Conservation (phyloP, 371 early-diverging fungal genomes). For the Apophysomyces variabilis region DNA sequence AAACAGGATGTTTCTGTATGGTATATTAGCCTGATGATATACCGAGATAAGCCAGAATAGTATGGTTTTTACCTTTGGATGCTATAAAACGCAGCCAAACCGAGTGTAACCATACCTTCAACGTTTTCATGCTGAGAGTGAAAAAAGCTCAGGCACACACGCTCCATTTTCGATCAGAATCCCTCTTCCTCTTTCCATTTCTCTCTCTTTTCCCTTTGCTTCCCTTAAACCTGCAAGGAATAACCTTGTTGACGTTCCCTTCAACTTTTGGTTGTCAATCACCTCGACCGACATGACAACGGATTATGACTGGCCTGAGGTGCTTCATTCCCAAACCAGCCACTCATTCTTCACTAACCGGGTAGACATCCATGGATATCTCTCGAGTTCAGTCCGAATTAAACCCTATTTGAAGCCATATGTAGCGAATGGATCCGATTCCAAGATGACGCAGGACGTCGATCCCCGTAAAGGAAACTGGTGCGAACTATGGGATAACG, state of each 20-base stretch:
- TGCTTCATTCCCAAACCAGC: constrained; percentile 22
- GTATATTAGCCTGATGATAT: too few species aligned
- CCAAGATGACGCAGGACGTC: constrained; percentile 23
- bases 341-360: constrained; percentile 22
- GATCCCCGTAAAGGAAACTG: constrained; percentile 80
- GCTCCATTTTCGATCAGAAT: neutral
- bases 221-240: constrained; percentile 12
- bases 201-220: constrained; percentile 7
- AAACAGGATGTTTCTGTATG: too few species aligned
- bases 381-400: neutral
- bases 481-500: constrained; percentile 95
- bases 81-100: neutral
- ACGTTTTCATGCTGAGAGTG: neutral
- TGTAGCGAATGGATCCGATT: constrained; percentile 22
- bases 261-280: constrained; percentile 3
- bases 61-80: neutral
- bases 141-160: constrained; percentile 7
- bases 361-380: constrained; percentile 8
- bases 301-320: constrained; percentile 24
- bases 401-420: constrained; percentile 18
- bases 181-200: constrained; percentile 7
- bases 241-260: constrained; percentile 5
- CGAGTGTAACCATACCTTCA: neutral
- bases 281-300: neutral
- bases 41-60: neutral